Evolutionary conservation across 257 asterid species (phyloP), one percentile per base, ranked within the genome.

Genomic region (Striga asiatica): DNA sequence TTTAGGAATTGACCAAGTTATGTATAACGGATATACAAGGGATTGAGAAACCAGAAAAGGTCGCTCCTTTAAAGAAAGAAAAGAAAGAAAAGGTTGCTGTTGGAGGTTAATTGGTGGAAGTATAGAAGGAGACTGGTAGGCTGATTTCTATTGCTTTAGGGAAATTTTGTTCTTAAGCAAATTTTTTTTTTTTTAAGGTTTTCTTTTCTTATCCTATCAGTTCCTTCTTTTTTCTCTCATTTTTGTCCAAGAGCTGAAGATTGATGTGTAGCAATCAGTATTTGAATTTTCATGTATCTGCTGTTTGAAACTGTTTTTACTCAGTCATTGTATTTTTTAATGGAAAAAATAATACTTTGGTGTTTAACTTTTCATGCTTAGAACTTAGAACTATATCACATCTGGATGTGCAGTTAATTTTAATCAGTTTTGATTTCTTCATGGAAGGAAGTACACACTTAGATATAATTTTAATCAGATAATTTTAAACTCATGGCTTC

Each of bases 1-100:
- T 60, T 62, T 68, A 91, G 96, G 98, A 87, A 79, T 70, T 91
- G 34, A 87, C 98, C 1, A 87, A 76, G 79, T 73, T 91, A 78
- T 78, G 95, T 81, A 84, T 91, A 66, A 80, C 87, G n/a, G 78
- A 80, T 47, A 77, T 91, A 63, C 69, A 72, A 69, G 96, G 98
- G 43, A 76, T 87, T 29, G 89, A 74, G 59, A 84, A 78, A 60
- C 85, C 96, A 16, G 81, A 78, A 64, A 54, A 8, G 13, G 11
- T 24, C 5, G 34, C 75, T 70, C 65, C 75, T 29, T 54, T 46
- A 27, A 81, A 66, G 66, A 72, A 69, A 18, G 76, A 66, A 68
- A 79, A 79, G 88, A 67, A 64, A 52, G 68, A 56, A 65, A 84
- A 74, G 79, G 43, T 67, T 22, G 72, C 74, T 4, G 78, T 78